phyloP scores from a whole-genome alignment of 202 grass and related monocot species.

The Saccharum hybrid region DNA sequence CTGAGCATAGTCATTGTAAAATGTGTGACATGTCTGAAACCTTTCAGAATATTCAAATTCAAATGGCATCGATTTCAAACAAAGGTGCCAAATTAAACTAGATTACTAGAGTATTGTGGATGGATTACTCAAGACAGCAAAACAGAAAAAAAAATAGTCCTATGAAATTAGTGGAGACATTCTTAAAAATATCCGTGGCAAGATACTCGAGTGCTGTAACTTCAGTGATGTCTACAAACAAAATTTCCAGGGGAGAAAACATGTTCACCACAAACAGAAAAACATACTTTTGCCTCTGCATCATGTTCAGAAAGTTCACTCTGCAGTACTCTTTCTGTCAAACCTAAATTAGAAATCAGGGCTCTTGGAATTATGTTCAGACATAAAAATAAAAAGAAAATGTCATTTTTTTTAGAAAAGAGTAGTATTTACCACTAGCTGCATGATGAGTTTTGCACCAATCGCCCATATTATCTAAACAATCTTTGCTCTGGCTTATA shows the following conservation, averaged over 20 bases:
- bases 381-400: conserved; percentile 30
- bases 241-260: neutral
- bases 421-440: conserved; percentile 67
- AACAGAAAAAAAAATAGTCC: neutral
- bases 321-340: conserved; percentile 71
- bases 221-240: conserved; percentile 22
- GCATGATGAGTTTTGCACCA: conserved; percentile 82
- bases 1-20: neutral
- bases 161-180: neutral
- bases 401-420: conserved; percentile 5
- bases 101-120: neutral
- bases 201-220: neutral
- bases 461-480: conserved; percentile 81
- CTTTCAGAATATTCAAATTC: conserved; percentile 13
- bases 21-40: conserved; percentile 6
- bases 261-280: conserved; percentile 4
- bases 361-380: conserved; percentile 18
- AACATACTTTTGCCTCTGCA: conserved; percentile 77
- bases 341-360: conserved; percentile 57
- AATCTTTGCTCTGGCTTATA: conserved; percentile 72
- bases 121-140: neutral
- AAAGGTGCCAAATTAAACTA: neutral
- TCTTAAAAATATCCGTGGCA: neutral
- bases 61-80: neutral
- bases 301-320: conserved; percentile 69